Base-by-base conservation (phyloP, 2,329 filamentous ascomycete species). In the Orbilia blumenaviensis region DNA sequence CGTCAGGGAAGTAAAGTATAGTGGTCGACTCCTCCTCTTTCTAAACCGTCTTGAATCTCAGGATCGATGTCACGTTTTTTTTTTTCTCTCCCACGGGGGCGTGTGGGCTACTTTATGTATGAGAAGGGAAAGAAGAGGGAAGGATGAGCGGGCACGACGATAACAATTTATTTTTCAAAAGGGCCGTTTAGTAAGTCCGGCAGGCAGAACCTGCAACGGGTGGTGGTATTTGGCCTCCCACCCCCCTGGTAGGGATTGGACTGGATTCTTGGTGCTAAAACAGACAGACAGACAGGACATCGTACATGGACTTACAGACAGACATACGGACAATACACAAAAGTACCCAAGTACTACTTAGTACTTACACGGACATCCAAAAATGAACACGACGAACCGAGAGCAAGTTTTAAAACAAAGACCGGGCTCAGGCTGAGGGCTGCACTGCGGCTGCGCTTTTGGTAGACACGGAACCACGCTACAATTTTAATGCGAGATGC, bases 401-500 rank as follows among this genome's bases (percentile, higher is more conserved):
- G 32, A 34, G 32, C 32, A 8, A 34, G 32, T 8, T 34, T 34
- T 34, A 16, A 41, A 41, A n/a, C 12, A 41, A 41, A 41, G 16
- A n/a, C 14, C 41, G 38, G 38, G 6, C 64, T 67, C 48, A 48
- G 48, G 63, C 50, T 58, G 63, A n/a, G n/a, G n/a, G n/a, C n/a
- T n/a, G n/a, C n/a, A n/a, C n/a, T n/a, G n/a, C n/a, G 63, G 62
- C 32, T 66, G 63, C 63, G 41, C 63, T 66, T 66, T 56, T 38
- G 64, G 27, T 32, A 34, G 36, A 9, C 25, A 23, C n/a, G n/a
- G n/a, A n/a, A n/a, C n/a, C n/a, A n/a, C n/a, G n/a, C n/a, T n/a
- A n/a, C n/a, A n/a, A n/a, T n/a, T n/a, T n/a, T n/a, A n/a, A n/a
- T n/a, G n/a, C n/a, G n/a, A n/a, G n/a, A n/a, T n/a, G n/a, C n/a